These are phyloP conservation scores for Phylloporus rhodoxanthus DNA, from an alignment of 768 basidiomycete species.

Conservation along the genomic window DNA sequence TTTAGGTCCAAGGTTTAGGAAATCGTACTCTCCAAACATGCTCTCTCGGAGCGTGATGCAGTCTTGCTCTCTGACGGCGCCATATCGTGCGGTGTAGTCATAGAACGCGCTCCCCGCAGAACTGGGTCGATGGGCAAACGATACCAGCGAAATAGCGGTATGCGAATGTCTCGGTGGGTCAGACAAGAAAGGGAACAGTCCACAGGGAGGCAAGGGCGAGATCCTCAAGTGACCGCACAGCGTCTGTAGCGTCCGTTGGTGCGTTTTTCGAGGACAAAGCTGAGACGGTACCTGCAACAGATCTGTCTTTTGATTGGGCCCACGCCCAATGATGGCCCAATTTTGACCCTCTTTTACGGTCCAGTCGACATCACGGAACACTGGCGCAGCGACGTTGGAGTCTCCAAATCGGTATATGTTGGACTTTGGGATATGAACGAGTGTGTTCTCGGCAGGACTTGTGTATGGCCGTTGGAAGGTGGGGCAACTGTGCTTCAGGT, in stretches of 20 bases:
- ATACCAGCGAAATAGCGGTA: conserved; percentile 49
- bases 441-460: neutral
- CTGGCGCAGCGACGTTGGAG: conserved; percentile 39
- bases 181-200: conserved; percentile 73
- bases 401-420: conserved; percentile 59
- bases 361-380: conserved; percentile 54
- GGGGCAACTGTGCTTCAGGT: too few species aligned
- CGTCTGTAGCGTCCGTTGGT: conserved; percentile 37
- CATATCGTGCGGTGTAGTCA: conserved; percentile 91
- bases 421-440: conserved; percentile 42
- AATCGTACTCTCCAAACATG: conserved; percentile 52
- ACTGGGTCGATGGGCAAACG: conserved; percentile 58
- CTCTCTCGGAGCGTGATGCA: conserved; percentile 67
- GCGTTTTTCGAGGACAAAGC: neutral
- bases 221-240: conserved; percentile 70
- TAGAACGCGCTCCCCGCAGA: conserved; percentile 70
- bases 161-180: conserved; percentile 41
- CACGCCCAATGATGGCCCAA: conserved; percentile 72
- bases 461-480: too few species aligned
- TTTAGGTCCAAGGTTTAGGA: conserved; percentile 25
- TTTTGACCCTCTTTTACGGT: conserved; percentile 54
- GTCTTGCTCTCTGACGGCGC: conserved; percentile 82
- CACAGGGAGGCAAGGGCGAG: conserved; percentile 52
- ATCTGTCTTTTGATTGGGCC: conserved; percentile 53
- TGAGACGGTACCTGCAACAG: conserved; percentile 53